phyloP scores from a whole-genome alignment of 495 filamentous ascomycete genomes.

The Penicillium flavigenum region DNA sequence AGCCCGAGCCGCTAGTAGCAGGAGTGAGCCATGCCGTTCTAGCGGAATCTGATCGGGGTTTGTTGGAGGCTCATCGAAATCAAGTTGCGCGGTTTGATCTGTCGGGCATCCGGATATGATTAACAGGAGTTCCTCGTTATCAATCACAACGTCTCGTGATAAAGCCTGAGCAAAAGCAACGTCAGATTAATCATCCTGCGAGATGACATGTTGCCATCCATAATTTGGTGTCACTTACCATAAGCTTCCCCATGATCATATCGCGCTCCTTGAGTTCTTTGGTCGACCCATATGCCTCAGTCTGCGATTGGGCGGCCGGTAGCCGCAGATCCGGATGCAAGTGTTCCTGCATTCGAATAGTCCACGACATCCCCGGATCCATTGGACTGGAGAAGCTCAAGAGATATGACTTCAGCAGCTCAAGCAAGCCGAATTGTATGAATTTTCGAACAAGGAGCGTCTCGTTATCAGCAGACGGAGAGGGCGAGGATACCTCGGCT shows the following conservation, averaged over 20 bases:
- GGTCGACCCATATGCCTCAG: constrained; percentile 61
- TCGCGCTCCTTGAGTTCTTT: constrained; percentile 63
- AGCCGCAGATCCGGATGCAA: constrained; percentile 52
- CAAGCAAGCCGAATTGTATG: constrained; percentile 82
- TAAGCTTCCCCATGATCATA: constrained; percentile 72
- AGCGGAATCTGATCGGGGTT: constrained; percentile 67
- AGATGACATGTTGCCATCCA: not conserved
- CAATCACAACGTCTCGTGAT: constrained; percentile 65
- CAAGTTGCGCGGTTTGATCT: constrained; percentile 40
- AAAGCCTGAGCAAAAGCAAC: constrained; percentile 54
- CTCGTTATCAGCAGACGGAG: constrained; percentile 52
- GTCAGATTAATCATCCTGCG: not conserved
- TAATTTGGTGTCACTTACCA: constrained; percentile 49
- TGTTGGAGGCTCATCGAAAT: constrained; percentile 44
- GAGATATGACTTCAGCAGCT: constrained; percentile 79
- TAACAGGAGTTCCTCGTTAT: constrained; percentile 50
- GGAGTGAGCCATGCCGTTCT: constrained; percentile 66
- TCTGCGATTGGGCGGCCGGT: constrained; percentile 50
- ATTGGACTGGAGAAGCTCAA: constrained; percentile 54
- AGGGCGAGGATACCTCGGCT: constrained; percentile 58
- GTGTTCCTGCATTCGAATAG: constrained; percentile 72
- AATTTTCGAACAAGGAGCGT: constrained; percentile 62
- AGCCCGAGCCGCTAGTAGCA: constrained; percentile 56
- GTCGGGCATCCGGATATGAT: constrained; percentile 37
- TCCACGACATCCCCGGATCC: constrained; percentile 69